Evolutionary conservation across 208 protist genomes (phyloP).

Genomic region (Leishmania gerbilli): DNA sequence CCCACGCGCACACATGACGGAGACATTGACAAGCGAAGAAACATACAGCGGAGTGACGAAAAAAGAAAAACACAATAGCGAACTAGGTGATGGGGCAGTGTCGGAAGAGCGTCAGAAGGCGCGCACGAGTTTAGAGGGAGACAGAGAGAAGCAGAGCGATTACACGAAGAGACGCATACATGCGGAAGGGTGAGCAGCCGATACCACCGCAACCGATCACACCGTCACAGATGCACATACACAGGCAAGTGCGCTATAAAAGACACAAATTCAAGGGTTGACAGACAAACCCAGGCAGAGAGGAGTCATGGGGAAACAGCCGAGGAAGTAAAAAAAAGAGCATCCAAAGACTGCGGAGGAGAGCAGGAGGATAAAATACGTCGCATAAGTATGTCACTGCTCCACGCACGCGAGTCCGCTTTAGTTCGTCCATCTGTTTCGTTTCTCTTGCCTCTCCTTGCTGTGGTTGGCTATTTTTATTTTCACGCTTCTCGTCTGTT

Average conservation of each 20-base stretch:
- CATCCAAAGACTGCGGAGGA: not conserved
- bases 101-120: not conserved
- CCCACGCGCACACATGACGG: not conserved
- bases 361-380: not conserved
- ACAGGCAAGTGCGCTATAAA: not conserved
- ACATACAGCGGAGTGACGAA: not conserved
- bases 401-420: not conserved
- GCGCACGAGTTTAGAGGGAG: not conserved
- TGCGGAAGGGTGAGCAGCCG: not conserved
- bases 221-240: not conserved
- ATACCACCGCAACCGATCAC: not conserved
- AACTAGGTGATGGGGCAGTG: not conserved
- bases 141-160: not conserved
- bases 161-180: not conserved
- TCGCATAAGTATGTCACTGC: not conserved
- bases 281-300: not conserved
- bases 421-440: not conserved
- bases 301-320: not conserved
- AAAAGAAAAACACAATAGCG: constrained; percentile 1
- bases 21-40: not conserved
- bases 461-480: not conserved
- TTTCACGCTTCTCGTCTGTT: not conserved
- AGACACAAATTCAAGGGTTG: not conserved
- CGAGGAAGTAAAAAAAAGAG: not conserved
- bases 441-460: not conserved